phyloP scores from a whole-genome alignment of 345 rosid genomes.

The Lepidium didymum region DNA sequence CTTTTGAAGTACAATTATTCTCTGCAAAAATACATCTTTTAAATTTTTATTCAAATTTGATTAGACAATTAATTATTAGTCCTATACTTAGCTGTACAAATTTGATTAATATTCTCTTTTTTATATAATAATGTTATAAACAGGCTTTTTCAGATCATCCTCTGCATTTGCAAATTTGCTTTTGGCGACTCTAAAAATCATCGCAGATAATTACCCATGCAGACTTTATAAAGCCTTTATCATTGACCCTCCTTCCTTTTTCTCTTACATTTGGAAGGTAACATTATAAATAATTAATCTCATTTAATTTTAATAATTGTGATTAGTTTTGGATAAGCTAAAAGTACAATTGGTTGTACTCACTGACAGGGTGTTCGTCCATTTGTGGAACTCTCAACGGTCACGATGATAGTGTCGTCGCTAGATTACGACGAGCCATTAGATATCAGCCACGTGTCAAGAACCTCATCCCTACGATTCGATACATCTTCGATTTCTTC shows the following conservation, averaged over 20 bases:
- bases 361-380: conserved; percentile 74
- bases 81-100: background rate
- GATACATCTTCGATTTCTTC: conserved; percentile 64
- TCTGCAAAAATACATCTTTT: conserved; percentile 17
- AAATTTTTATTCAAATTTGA: background rate
- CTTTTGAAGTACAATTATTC: conserved; percentile 21
- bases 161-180: conserved; percentile 75
- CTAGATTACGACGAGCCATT: conserved; percentile 63
- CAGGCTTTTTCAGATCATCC: conserved; percentile 97
- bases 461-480: conserved; percentile 72
- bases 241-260: conserved; percentile 93
- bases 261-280: conserved; percentile 95
- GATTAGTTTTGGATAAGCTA: background rate
- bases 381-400: conserved; percentile 74
- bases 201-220: conserved; percentile 76
- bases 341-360: background rate
- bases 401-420: conserved; percentile 58
- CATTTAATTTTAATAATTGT: background rate
- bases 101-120: conserved; percentile 9
- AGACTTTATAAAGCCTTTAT: conserved; percentile 75
- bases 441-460: conserved; percentile 52
- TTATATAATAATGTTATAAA: background rate
- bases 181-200: conserved; percentile 66
- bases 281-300: background rate
- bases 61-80: conserved; percentile 16